These are phyloP conservation scores for Pseudogymnoascus sp. DNA, from an alignment of 2,329 filamentous ascomycete species.

Conservation along the genomic window DNA sequence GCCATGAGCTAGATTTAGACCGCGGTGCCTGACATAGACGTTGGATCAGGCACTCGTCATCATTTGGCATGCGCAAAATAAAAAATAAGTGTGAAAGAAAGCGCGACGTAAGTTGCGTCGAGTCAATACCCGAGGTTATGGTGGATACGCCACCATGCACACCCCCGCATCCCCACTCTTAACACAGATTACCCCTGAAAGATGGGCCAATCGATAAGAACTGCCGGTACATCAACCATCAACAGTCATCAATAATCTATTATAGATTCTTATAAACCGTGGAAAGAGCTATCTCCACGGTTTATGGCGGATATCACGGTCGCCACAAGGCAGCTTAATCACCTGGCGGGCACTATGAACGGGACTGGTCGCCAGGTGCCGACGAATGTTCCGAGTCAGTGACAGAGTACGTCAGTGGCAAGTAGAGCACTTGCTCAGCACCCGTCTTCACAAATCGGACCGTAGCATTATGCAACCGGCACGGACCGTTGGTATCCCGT, in stretches of 20 bases:
- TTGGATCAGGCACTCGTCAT: neutral
- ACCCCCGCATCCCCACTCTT: neutral
- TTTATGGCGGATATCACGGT: neutral
- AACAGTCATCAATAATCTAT: neutral
- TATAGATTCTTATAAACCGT: too few relatives aligned
- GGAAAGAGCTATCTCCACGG: neutral
- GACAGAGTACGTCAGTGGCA: neutral
- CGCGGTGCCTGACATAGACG: constrained; percentile 1
- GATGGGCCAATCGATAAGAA: neutral
- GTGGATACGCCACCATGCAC: neutral
- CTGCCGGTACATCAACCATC: neutral
- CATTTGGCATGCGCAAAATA: neutral
- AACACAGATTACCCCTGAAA: neutral
- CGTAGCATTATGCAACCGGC: neutral
- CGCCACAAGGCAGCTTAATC: neutral
- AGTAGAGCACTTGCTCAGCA: neutral
- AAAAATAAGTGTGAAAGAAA: neutral
- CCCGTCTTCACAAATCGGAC: neutral
- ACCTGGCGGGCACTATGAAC: neutral
- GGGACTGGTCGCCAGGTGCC: neutral
- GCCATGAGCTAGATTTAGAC: neutral
- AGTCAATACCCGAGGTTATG: neutral
- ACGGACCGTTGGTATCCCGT: neutral
- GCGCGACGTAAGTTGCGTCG: neutral
- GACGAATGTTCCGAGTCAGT: neutral